phyloP scores from a whole-genome alignment of 1,139 yeast species.

The Debaryomyces coudertii region DNA sequence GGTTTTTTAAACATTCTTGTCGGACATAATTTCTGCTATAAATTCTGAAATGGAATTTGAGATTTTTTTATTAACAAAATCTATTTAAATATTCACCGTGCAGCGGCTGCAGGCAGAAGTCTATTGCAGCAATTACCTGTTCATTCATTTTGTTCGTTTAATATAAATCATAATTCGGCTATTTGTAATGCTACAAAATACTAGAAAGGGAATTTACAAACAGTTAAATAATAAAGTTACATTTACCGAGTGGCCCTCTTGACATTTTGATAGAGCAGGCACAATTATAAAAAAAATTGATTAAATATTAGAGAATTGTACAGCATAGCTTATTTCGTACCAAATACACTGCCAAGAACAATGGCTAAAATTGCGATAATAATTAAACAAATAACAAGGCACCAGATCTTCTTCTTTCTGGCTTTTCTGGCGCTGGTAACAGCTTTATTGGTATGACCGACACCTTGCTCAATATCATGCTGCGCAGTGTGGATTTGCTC shows the following conservation, averaged over 20 bases:
- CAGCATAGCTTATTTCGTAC: slow-evolving; percentile 2
- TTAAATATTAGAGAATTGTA: slow-evolving; percentile 2
- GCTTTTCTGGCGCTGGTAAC: slow-evolving; percentile 87
- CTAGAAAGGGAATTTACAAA: neutral
- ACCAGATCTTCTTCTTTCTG: slow-evolving; percentile 90
- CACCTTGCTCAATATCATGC: slow-evolving; percentile 90
- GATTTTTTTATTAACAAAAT: neutral
- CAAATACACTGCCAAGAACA: slow-evolving; percentile 56
- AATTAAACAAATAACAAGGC: slow-evolving; percentile 66
- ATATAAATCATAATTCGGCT: neutral
- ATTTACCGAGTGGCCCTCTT: slow-evolving; percentile 2
- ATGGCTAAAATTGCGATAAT: slow-evolving; percentile 68
- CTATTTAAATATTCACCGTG: neutral
- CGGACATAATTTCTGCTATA: neutral
- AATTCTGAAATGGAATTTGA: neutral
- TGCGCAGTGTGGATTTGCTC: slow-evolving; percentile 83
- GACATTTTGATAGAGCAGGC: neutral
- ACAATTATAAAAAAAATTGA: neutral
- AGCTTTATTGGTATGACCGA: slow-evolving; percentile 92
- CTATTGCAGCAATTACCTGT: neutral
- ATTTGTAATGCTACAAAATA: neutral
- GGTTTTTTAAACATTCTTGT: neutral
- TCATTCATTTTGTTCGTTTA: no score
- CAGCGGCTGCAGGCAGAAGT: neutral
- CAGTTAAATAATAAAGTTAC: slow-evolving; percentile 2